These are phyloP conservation scores for Fraxinus americana DNA, from an alignment of 257 asterid genomes.

Conservation along the genomic window DNA sequence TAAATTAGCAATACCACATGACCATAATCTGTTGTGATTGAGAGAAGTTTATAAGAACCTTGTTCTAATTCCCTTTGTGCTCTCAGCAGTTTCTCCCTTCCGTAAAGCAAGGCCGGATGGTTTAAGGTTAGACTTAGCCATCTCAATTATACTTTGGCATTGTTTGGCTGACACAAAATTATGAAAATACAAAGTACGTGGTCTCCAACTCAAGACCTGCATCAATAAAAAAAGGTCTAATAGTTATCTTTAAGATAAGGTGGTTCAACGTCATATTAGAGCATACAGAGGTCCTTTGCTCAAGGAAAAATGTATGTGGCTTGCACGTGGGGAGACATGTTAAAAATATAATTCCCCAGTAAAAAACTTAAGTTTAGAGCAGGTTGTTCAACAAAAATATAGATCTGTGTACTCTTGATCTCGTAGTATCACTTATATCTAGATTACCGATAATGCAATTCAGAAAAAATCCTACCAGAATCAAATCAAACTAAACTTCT, in stretches of 20 bases:
- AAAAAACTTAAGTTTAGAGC: not conserved
- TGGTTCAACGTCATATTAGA: not conserved
- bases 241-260: not conserved
- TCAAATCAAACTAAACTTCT: conserved; percentile 3
- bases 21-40: not conserved
- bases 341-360: not conserved
- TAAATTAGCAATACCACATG: not conserved
- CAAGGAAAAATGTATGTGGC: too few species aligned
- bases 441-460: not conserved
- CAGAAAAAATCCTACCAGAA: conserved; percentile 3
- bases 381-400: not conserved
- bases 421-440: not conserved
- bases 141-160: conserved; percentile 58
- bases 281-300: too few species aligned
- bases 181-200: conserved; percentile 79
- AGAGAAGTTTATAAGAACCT: conserved; percentile 45
- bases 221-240: conserved; percentile 3
- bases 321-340: not conserved
- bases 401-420: not conserved
- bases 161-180: conserved; percentile 75
- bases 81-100: conserved; percentile 77
- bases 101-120: conserved; percentile 81
- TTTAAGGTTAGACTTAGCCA: conserved; percentile 55
- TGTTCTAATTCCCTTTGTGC: conserved; percentile 77
- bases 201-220: conserved; percentile 87